These are phyloP conservation scores for Inosperma sp. DNA, from an alignment of 768 basidiomycete genomes.

Conservation along the genomic window DNA sequence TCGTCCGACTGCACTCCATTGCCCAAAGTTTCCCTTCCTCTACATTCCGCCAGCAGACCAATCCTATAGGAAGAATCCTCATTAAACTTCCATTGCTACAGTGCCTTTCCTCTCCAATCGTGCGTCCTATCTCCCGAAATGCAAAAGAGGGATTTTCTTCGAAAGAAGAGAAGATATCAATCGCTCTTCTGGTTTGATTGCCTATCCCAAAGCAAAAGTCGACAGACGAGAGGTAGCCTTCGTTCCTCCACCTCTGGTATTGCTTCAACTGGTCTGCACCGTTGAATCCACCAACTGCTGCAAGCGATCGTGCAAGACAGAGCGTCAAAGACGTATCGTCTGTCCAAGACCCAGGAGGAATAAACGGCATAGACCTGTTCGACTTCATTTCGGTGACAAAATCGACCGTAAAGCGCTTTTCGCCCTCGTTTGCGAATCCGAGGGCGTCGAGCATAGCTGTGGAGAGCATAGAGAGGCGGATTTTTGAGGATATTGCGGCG, in stretches of 20 bases:
- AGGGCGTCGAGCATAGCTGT: too few relatives aligned
- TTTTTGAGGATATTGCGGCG: too few relatives aligned
- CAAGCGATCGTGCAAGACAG: constrained; percentile 39
- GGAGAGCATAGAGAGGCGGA: too few relatives aligned
- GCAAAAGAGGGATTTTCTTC: constrained; percentile 18
- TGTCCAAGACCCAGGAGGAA: constrained; percentile 41
- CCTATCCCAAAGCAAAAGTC: constrained; percentile 39
- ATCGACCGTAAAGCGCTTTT: too few relatives aligned
- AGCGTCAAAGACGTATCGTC: constrained; percentile 47
- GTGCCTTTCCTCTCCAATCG: constrained; percentile 13
- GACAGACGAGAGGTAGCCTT: constrained; percentile 33
- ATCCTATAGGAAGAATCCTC: too few relatives aligned
- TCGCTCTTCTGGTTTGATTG: constrained; percentile 29
- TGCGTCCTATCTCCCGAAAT: constrained; percentile 24
- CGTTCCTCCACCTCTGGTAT: constrained; percentile 30
- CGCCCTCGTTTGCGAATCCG: too few relatives aligned
- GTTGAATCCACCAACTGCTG: constrained; percentile 24
- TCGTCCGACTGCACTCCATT: constrained; percentile 36
- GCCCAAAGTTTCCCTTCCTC: constrained; percentile 28
- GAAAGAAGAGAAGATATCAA: constrained; percentile 26
- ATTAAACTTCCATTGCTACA: too few relatives aligned
- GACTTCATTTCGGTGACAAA: too few relatives aligned
- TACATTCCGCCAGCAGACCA: too few relatives aligned
- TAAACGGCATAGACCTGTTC: too few relatives aligned
- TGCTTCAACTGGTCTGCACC: constrained; percentile 32